Conservation (phyloP, 768 basidiomycete genomes). For the Phylloporus rhodoxanthus region DNA sequence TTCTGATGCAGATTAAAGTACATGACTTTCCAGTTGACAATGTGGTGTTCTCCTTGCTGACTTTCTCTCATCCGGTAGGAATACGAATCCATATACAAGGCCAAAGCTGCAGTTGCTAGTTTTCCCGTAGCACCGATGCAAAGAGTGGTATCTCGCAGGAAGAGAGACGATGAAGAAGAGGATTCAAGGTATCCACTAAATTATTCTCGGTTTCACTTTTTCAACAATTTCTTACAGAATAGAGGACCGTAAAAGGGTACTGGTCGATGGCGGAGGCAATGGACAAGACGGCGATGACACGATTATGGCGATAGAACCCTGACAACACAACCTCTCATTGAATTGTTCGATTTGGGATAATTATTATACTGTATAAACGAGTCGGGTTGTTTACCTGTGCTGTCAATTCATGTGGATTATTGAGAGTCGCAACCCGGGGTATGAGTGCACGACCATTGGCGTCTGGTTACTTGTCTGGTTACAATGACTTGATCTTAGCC, state of each 20-base stretch:
- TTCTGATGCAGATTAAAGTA: constrained; percentile 89
- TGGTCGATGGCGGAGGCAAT: constrained; percentile 29
- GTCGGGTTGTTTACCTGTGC: constrained; percentile 9
- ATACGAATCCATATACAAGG: constrained; percentile 89
- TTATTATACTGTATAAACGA: constrained; percentile 25
- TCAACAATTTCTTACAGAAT: constrained; percentile 21
- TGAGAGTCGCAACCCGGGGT: constrained; percentile 1
- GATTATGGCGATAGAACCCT: constrained; percentile 32
- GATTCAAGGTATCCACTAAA: constrained; percentile 37
- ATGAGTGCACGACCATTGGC: constrained; percentile 4
- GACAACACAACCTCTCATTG: not conserved
- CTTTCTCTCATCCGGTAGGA: constrained; percentile 44
- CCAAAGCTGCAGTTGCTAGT: constrained; percentile 59
- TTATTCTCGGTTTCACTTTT: not conserved
- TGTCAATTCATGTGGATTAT: constrained; percentile 13
- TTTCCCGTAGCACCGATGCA: constrained; percentile 43
- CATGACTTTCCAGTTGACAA: constrained; percentile 5
- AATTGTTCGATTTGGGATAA: constrained; percentile 7
- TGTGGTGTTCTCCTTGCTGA: not conserved
- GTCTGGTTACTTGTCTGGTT: constrained; percentile 35
- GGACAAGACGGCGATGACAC: constrained; percentile 28
- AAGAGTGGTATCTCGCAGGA: constrained; percentile 49
- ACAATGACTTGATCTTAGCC: constrained; percentile 74
- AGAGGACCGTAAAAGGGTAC: constrained; percentile 41
- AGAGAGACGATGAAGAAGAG: constrained; percentile 71